Percentiles rank a stretch among this genome's conserved stretches.
These are phyloP conservation scores for Sphagnum magellanicum DNA, from an alignment of 228 moss, liverwort and hornwort genomes.

Conservation along the genomic window DNA sequence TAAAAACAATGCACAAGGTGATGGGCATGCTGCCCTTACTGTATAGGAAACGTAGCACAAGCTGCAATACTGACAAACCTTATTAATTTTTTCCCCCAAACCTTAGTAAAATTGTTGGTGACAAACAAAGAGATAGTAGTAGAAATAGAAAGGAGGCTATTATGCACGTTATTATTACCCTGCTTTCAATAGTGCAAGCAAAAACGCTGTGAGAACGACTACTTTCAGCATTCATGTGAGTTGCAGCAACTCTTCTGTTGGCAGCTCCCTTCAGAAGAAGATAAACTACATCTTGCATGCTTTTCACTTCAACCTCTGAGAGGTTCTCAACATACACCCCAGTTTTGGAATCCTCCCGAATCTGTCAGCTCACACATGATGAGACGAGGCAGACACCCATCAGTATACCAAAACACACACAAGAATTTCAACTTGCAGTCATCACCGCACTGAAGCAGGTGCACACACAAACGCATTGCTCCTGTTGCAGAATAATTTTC, in stretches of 20 bases:
- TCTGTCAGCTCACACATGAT: conserved; percentile 22
- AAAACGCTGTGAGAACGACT: conserved; percentile 96
- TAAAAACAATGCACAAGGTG: background rate
- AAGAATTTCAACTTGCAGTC: background rate
- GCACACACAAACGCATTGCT: no score
- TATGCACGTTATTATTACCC: conserved; percentile 24
- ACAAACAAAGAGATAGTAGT: background rate
- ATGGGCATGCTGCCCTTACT: background rate
- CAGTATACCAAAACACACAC: background rate
- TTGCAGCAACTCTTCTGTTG: conserved; percentile 86
- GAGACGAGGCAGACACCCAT: background rate
- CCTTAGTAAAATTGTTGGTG: background rate
- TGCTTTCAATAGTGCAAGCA: conserved; percentile 91
- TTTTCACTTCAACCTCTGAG: conserved; percentile 58
- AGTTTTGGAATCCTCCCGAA: conserved; percentile 89
- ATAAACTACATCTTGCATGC: conserved; percentile 71
- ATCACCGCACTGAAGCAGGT: no score
- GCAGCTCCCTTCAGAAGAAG: conserved; percentile 86
- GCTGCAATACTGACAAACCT: background rate
- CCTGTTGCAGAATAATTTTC: no score
- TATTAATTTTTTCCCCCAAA: background rate
- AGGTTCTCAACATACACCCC: conserved; percentile 96
- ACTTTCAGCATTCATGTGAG: conserved; percentile 96
- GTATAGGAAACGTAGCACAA: background rate
- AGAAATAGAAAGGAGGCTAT: background rate